Conservation (phyloP, 2,329 filamentous ascomycete genomes). For the Cyphellophora attinorum region DNA sequence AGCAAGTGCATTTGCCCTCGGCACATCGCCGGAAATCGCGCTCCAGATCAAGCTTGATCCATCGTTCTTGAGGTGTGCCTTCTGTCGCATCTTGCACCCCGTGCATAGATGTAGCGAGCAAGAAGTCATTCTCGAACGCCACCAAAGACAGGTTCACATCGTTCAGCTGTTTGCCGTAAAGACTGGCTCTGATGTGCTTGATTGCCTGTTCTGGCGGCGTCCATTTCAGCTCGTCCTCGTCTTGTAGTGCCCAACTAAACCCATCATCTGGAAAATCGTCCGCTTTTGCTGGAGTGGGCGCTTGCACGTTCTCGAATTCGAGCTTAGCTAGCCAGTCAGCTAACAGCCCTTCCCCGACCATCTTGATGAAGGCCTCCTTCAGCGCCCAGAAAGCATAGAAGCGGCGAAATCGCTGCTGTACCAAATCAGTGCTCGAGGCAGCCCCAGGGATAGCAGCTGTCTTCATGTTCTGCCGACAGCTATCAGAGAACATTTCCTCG, state of each 20-base stretch:
- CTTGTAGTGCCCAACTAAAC: slow-evolving; percentile 1
- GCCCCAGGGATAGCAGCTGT: slow-evolving; percentile 9
- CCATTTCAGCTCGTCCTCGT: slow-evolving; percentile 20
- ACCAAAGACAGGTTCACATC: slow-evolving; percentile 50
- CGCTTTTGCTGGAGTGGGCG: slow-evolving; percentile 38
- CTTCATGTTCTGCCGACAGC: slow-evolving; percentile 48
- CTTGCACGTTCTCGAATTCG: slow-evolving; percentile 50
- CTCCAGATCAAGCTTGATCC: slow-evolving; percentile 37
- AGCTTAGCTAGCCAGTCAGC: slow-evolving; percentile 51
- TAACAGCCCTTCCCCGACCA: slow-evolving; percentile 54
- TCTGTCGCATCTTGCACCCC: slow-evolving; percentile 16
- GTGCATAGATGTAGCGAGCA: slow-evolving; percentile 47
- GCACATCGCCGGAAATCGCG: slow-evolving; percentile 34
- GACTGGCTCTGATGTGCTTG: slow-evolving; percentile 37
- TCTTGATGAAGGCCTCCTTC: slow-evolving; percentile 59
- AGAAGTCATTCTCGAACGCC: slow-evolving; percentile 48
- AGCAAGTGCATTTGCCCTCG: slow-evolving; percentile 26
- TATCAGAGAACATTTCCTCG: slow-evolving; percentile 47
- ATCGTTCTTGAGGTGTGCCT: slow-evolving; percentile 25
- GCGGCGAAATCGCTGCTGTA: slow-evolving; percentile 48
- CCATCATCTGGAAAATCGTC: slow-evolving; percentile 14
- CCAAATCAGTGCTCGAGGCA: slow-evolving; percentile 24
- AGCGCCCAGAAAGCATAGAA: slow-evolving; percentile 58
- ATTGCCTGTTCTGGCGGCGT: slow-evolving; percentile 23
- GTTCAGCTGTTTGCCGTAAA: slow-evolving; percentile 36